Evolutionary conservation across 495 filamentous ascomycete species (phyloP), one percentile per base, ranked within the genome.

Genomic region (Talaromyces proteolyticus): DNA sequence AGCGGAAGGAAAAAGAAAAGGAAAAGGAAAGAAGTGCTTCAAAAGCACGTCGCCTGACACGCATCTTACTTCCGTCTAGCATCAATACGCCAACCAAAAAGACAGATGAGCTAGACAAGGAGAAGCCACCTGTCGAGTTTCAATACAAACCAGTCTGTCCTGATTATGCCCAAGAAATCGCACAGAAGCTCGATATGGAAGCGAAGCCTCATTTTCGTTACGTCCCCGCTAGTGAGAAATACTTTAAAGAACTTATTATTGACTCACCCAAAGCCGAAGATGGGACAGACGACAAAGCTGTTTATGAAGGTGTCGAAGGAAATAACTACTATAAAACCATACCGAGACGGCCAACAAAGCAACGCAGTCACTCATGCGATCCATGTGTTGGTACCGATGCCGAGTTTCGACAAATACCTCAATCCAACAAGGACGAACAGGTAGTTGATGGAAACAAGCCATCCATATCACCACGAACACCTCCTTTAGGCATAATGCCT

Each of bases 181-280:
- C 58, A 1, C 63, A 68, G 34, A 65, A 53, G n/a, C 41, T 60
- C 0, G 50, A 45, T 1, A 25, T 42, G 1, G 22, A 34, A 5
- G 36, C 29, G 14, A 51, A 39, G 4, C 53, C 51, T 8, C 58
- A 62, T 18, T 69, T 70, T 36, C 61, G 57, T 7, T 74, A 74
- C 39, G 65, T 70, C 22, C 68, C 65, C 0, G 62, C 68, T 1
- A 57, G 50, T 14, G 50, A 57, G 16, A 49, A 55, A 7, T 66
- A 64, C 24, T 40, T 60, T 14, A 45, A 61, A 25, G 58, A 61
- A 3, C 50, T 54, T 3, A 46, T 42, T 1, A 12, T 29, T 17
- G 11, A n/a, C 53, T 56, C n/a, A 59, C 57, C n/a, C 53, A 57
- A 34, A 62, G 60, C 19, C 51, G 56, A 0, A 53, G 47, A 36